These are phyloP conservation scores for Tephrocybe rancida DNA, from an alignment of 768 basidiomycete genomes.

Conservation along the genomic window DNA sequence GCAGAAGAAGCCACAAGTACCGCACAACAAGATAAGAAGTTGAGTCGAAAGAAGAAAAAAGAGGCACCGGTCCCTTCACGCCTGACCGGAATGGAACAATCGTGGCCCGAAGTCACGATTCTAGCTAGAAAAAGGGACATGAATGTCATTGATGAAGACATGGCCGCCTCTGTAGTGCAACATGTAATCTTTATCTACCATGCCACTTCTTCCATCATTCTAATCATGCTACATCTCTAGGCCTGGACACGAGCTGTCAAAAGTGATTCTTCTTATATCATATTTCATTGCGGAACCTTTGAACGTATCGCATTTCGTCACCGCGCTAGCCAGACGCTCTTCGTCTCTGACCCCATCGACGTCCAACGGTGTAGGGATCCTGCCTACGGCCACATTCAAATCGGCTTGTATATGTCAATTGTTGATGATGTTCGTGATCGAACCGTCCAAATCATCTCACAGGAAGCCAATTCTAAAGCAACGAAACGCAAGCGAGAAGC, in stretches of 20 bases:
- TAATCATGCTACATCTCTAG: neutral
- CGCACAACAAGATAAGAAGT: neutral
- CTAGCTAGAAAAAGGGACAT: neutral
- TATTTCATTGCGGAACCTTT: neutral
- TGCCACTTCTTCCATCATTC: neutral
- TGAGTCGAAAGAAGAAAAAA: neutral
- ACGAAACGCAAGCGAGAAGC: neutral
- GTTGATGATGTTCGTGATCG: constrained; percentile 1
- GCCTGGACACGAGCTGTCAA: constrained; percentile 10
- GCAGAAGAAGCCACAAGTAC: neutral
- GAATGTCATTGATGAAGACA: neutral
- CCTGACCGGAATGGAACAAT: neutral
- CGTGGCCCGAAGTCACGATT: neutral
- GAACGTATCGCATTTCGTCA: constrained; percentile 9
- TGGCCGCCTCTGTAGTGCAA: constrained; percentile 1
- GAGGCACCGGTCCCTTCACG: neutral
- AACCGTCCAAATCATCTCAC: neutral
- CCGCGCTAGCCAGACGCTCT: constrained; percentile 8
- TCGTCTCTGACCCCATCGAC: neutral
- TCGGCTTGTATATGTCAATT: neutral
- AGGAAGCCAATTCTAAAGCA: neutral
- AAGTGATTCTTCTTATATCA: constrained; percentile 5
- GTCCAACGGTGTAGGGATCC: neutral
- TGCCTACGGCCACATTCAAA: neutral
- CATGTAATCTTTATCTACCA: neutral